These are phyloP conservation scores for Fusarium falciforme DNA, from an alignment of 2,329 filamentous ascomycete genomes.

Conservation along the genomic window DNA sequence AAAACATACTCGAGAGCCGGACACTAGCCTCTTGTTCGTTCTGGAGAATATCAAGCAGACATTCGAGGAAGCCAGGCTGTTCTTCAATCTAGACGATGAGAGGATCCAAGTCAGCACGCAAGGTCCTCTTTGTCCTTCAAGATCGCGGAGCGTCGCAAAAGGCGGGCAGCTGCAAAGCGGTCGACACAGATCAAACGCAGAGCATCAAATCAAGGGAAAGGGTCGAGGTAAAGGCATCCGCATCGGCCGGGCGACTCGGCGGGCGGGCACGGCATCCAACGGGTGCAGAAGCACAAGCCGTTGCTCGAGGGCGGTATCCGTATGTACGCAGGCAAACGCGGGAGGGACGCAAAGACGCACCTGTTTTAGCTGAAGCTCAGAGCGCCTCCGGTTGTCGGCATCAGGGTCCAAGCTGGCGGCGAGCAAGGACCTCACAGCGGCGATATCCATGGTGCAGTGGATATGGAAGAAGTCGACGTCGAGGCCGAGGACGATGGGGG, in stretches of 20 bases:
- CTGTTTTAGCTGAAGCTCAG: slow-evolving; percentile 85
- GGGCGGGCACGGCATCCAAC: not conserved
- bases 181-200: slow-evolving; percentile 17
- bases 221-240: not conserved
- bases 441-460: slow-evolving; percentile 73
- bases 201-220: not conserved
- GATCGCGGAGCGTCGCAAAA: slow-evolving; percentile 25
- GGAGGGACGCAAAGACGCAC: slow-evolving; percentile 60
- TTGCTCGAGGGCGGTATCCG: slow-evolving; percentile 12
- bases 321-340: slow-evolving; percentile 10
- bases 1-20: slow-evolving; percentile 83
- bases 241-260: not conserved
- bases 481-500: slow-evolving; percentile 39
- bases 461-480: slow-evolving; percentile 41
- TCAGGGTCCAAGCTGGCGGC: slow-evolving; percentile 80
- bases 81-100: slow-evolving; percentile 78
- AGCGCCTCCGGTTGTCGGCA: slow-evolving; percentile 78
- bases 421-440: slow-evolving; percentile 80
- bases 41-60: slow-evolving; percentile 90
- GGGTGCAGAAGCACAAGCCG: slow-evolving; percentile 9
- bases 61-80: slow-evolving; percentile 88
- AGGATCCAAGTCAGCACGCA: slow-evolving; percentile 34
- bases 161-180: slow-evolving; percentile 23
- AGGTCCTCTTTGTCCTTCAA: not conserved
- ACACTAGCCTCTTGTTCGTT: slow-evolving; percentile 87